Base-by-base conservation (phyloP, 805 yeast species). In the Saccharomyces eubayanus region DNA sequence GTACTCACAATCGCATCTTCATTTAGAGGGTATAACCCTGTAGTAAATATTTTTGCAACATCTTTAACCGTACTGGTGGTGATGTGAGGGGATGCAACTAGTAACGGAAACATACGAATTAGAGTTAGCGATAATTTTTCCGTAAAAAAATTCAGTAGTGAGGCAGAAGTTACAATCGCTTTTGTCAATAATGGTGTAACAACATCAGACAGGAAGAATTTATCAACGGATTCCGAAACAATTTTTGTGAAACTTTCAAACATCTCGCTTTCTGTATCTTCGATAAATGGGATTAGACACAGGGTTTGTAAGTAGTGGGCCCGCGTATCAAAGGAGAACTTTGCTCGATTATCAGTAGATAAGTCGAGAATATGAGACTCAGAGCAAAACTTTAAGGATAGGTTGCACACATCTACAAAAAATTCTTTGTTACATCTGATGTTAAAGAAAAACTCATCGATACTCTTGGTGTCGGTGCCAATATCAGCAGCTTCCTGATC, bases 1-100 rank as follows among this genome's bases (percentile, higher is more conserved):
- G 92, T 80, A 6, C 96, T 84, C 8, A 90, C 87, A 24, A 87
- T 83, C 1, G 88, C 81, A 64, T 90, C 97, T 63, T 89, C 92
- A 20, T 90, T 81, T 51, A 87, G 73, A 8, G 81, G 79, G 53
- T 78, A 80, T 59, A 88, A 74, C 2, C 91, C 89, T 49, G 78
- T 67, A 0, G 91, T 86, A 41, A 90, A 79, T 40, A 80, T 72
- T 52, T 71, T 68, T 0, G 94, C 78, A 1, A 84, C 77, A 5
- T 73, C 70, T 48, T 73, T 66, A 43, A 89, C 84, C 46, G 79
- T 72, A 0, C 65, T 67, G 3, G 73, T 59, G 6, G 74, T 62
- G 51, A 86, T 75, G 16, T 77, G 72, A 11, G 82, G 81, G 51
- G 82, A 75, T 0, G 86, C 77, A 14, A 86, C 74, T 52, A 85